Percentiles rank a stretch among this genome's conserved stretches.
These are phyloP conservation scores for Mortierella sp. DNA, from an alignment of 371 early-diverging fungal genomes.

Conservation along the genomic window DNA sequence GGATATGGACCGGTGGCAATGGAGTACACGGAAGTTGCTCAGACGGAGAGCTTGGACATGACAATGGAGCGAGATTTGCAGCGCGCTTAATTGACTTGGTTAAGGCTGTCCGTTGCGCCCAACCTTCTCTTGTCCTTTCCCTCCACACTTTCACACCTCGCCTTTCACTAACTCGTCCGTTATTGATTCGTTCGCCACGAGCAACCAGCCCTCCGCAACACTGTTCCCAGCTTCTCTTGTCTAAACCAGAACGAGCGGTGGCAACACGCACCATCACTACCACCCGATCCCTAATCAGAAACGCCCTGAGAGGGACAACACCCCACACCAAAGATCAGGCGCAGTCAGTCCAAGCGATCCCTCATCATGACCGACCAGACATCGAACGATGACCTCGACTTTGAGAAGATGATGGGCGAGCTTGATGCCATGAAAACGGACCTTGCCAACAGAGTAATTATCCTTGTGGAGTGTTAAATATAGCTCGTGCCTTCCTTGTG, in stretches of 20 bases:
- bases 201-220: no score
- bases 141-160: neutral
- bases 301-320: neutral
- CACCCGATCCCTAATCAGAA: neutral
- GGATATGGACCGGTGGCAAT: no score
- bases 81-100: no score
- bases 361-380: constrained; percentile 22
- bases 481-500: neutral
- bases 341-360: neutral
- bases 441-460: constrained; percentile 51
- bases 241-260: no score
- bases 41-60: no score
- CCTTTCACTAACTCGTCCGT: neutral
- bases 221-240: no score
- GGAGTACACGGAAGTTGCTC: no score
- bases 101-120: no score
- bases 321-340: neutral
- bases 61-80: no score
- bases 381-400: constrained; percentile 40
- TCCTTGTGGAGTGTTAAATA: constrained; percentile 2
- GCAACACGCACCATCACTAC: no score
- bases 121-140: neutral
- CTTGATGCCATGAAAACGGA: constrained; percentile 54
- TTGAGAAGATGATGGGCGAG: constrained; percentile 54
- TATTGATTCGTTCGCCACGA: no score